These are phyloP conservation scores for Polytrichum formosum DNA, from an alignment of 225 moss, liverwort and hornwort genomes.

Conservation along the genomic window DNA sequence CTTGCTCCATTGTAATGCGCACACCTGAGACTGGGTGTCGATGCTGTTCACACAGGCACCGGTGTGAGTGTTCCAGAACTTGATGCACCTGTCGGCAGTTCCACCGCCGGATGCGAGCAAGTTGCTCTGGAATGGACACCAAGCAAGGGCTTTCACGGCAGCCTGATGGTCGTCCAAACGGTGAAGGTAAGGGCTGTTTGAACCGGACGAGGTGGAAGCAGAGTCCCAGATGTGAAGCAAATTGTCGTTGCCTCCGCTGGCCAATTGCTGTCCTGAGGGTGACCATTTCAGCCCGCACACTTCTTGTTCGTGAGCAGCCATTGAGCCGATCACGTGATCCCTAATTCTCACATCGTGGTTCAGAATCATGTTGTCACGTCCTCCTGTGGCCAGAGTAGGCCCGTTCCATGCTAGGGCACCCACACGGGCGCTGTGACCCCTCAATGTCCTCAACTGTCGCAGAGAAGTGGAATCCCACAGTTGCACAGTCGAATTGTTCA, in stretches of 20 bases:
- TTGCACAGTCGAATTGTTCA: slow-evolving; percentile 51
- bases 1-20: slow-evolving; percentile 71
- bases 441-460: slow-evolving; percentile 60
- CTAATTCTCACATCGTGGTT: slow-evolving; percentile 62
- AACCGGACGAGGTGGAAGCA: slow-evolving; percentile 18
- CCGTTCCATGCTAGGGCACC: slow-evolving; percentile 69
- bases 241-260: slow-evolving; percentile 78
- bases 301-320: slow-evolving; percentile 43
- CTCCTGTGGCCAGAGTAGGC: slow-evolving; percentile 50
- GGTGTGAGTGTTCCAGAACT: slow-evolving; percentile 65
- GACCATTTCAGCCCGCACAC: slow-evolving; percentile 75
- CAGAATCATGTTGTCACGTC: slow-evolving; percentile 56
- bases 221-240: slow-evolving; percentile 67
- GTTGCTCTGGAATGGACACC: slow-evolving; percentile 63
- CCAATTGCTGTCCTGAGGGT: slow-evolving; percentile 59
- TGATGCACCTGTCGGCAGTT: slow-evolving; percentile 66
- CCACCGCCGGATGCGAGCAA: slow-evolving; percentile 69
- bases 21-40: slow-evolving; percentile 53
- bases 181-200: slow-evolving; percentile 38
- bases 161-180: slow-evolving; percentile 55
- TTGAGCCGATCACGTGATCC: slow-evolving; percentile 25
- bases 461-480: slow-evolving; percentile 46
- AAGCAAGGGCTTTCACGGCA: slow-evolving; percentile 69
- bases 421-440: slow-evolving; percentile 50
- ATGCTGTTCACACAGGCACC: slow-evolving; percentile 55